Conservation (phyloP, 768 basidiomycete genomes). For the Fibroporia radiculosa region DNA sequence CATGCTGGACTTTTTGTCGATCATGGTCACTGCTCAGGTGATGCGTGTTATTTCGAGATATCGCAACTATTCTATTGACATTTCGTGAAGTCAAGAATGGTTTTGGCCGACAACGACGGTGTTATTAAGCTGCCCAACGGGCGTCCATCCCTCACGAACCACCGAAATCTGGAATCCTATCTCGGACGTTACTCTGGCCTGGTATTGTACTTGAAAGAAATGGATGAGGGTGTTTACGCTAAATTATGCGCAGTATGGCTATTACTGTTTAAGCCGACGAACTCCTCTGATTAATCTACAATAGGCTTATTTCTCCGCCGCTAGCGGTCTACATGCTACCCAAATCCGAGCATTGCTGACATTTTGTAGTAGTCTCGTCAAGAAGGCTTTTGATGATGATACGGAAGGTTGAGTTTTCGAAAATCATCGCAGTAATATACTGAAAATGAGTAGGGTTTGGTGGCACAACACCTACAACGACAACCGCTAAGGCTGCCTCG, state of each 20-base stretch:
- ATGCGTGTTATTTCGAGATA: slow-evolving; percentile 17
- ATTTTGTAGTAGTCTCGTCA: slow-evolving; percentile 49
- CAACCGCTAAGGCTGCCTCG: slow-evolving; percentile 38
- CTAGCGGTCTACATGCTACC: slow-evolving; percentile 71
- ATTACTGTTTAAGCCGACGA: neutral
- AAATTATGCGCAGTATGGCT: slow-evolving; percentile 79
- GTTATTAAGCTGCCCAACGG: slow-evolving; percentile 36
- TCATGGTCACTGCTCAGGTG: slow-evolving; percentile 90
- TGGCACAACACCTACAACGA: slow-evolving; percentile 5
- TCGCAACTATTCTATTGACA: neutral
- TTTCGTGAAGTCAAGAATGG: slow-evolving; percentile 48
- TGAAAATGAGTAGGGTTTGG: slow-evolving; percentile 13
- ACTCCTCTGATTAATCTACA: neutral
- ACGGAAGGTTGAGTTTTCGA: slow-evolving; percentile 47
- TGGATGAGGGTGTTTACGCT: slow-evolving; percentile 85
- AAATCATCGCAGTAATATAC: neutral
- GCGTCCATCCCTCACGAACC: slow-evolving; percentile 46
- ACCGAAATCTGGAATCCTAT: slow-evolving; percentile 71
- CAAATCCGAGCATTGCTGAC: slow-evolving; percentile 75
- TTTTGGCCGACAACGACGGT: slow-evolving; percentile 58
- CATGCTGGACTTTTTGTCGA: slow-evolving; percentile 78
- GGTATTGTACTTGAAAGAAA: slow-evolving; percentile 90
- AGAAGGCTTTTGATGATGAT: slow-evolving; percentile 65
- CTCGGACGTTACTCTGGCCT: slow-evolving; percentile 85
- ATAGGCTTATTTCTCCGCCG: slow-evolving; percentile 88